Percentiles rank a stretch among this genome's conserved stretches.
Conservation (phyloP, 257 asterid species). For the Plantago ovata region DNA sequence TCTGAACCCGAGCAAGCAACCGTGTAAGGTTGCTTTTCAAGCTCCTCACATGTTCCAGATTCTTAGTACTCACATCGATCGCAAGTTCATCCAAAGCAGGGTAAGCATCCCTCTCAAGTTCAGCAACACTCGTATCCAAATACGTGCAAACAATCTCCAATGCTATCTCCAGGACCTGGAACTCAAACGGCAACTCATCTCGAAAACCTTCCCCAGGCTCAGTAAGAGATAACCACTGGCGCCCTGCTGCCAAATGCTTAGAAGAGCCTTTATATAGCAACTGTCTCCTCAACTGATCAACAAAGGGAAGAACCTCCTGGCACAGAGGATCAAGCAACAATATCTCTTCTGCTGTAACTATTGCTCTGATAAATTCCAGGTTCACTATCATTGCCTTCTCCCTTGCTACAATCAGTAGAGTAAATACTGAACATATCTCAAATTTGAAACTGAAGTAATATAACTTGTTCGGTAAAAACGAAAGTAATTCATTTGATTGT, state of each 20-base stretch:
- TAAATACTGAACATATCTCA: too few relatives aligned
- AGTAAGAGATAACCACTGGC: conserved; percentile 61
- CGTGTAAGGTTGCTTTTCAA: conserved; percentile 94
- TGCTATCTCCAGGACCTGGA: conserved; percentile 95
- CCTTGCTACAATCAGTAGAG: conserved; percentile 95
- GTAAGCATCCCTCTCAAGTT: conserved; percentile 92
- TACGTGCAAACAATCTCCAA: conserved; percentile 85
- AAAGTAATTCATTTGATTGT: too few relatives aligned
- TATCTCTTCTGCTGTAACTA: conserved; percentile 93
- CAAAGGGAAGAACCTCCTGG: conserved; percentile 96
- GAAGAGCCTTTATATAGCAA: conserved; percentile 46
- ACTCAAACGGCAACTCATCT: conserved; percentile 94
- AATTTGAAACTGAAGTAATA: too few relatives aligned
- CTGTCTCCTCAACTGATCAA: conserved; percentile 89
- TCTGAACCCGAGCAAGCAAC: conserved; percentile 92
- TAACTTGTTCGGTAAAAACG: too few relatives aligned
- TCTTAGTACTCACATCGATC: conserved; percentile 83
- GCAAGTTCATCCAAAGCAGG: conserved; percentile 97
- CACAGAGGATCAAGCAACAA: conserved; percentile 89
- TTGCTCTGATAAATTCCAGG: conserved; percentile 89
- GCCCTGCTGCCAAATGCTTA: conserved; percentile 36
- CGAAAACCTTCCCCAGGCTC: conserved; percentile 70
- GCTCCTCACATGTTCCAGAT: conserved; percentile 89
- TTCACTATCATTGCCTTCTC: conserved; percentile 97
- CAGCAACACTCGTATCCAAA: conserved; percentile 77